These are phyloP conservation scores for Rhododendron mucronatum DNA, from an alignment of 148 eudicot species.

Conservation along the genomic window DNA sequence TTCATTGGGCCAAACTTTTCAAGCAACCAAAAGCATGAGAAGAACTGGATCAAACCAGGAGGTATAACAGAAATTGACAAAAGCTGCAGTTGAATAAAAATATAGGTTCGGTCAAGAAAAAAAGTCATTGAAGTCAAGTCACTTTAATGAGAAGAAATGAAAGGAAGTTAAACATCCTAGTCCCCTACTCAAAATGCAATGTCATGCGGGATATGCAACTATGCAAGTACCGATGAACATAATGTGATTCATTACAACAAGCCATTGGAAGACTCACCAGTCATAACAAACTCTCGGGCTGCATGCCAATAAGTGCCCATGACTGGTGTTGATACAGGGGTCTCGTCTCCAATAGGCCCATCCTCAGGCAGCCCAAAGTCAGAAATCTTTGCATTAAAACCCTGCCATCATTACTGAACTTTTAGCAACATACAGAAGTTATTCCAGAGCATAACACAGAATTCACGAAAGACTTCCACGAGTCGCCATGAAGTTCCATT, in stretches of 20 bases:
- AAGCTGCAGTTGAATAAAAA: neutral
- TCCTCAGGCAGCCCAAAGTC: constrained; percentile 54
- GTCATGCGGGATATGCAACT: neutral
- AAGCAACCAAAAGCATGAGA: too few relatives aligned
- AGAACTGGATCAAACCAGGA: too few relatives aligned
- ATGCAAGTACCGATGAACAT: neutral
- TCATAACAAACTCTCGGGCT: constrained; percentile 80
- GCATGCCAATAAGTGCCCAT: constrained; percentile 83
- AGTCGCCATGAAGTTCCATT: neutral
- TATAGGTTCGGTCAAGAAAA: neutral
- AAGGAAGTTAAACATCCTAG: neutral
- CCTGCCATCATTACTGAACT: too few relatives aligned
- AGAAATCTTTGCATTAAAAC: constrained; percentile 79
- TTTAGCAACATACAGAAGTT: neutral
- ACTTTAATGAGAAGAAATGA: neutral
- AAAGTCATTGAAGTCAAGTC: neutral
- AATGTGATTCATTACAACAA: neutral
- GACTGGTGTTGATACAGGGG: constrained; percentile 77
- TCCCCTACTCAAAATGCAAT: neutral
- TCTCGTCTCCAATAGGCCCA: constrained; percentile 9
- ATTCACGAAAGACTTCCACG: neutral
- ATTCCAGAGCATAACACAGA: neutral
- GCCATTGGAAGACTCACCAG: constrained; percentile 40
- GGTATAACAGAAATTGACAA: too few relatives aligned
- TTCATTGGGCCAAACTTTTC: too few relatives aligned